phyloP scores from a whole-genome alignment of 148 eudicot species.

The Mesembryanthemum crystallinum region DNA sequence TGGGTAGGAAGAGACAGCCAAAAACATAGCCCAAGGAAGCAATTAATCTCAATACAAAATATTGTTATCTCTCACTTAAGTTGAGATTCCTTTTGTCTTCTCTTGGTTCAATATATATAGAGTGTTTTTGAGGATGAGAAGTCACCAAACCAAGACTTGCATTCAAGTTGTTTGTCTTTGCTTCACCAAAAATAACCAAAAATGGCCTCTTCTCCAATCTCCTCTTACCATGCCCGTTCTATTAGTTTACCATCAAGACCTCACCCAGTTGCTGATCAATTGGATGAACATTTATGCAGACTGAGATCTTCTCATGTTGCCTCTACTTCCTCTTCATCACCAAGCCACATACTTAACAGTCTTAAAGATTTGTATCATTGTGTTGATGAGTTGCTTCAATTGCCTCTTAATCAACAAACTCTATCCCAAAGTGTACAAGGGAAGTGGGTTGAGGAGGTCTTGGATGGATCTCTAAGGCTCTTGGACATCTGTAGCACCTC shows the following conservation, averaged over 20 bases:
- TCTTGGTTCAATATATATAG: conserved; percentile 23
- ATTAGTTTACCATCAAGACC: conserved; percentile 40
- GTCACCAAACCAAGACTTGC: conserved; percentile 21
- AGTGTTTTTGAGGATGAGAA: background rate
- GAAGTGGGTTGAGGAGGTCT: conserved; percentile 28
- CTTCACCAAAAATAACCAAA: background rate
- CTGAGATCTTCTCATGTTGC: conserved; percentile 38
- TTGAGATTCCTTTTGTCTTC: conserved; percentile 28
- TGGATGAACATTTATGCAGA: conserved; percentile 29
- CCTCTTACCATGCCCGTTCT: conserved; percentile 31
- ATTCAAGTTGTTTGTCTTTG: conserved; percentile 5
- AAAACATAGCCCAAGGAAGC: conserved; percentile 18
- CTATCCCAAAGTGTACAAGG: conserved; percentile 11
- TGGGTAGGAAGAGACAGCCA: conserved; percentile 26
- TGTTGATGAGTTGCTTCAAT: conserved; percentile 35
- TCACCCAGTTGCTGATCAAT: conserved; percentile 26
- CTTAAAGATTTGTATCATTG: conserved; percentile 35
- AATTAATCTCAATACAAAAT: conserved; percentile 10
- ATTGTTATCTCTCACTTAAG: conserved; percentile 7
- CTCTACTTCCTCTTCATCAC: conserved; percentile 36
- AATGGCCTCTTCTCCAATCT: conserved; percentile 33
- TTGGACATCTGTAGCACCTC: conserved; percentile 43
- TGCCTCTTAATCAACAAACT: conserved; percentile 28
- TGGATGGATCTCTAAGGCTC: conserved; percentile 41
- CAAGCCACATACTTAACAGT: conserved; percentile 27